A percentile compares a stretch with the other conserved stretches of the same genome.
Conservation (phyloP, 2,329 filamentous ascomycete genomes). For the Metarhizium rileyi region DNA sequence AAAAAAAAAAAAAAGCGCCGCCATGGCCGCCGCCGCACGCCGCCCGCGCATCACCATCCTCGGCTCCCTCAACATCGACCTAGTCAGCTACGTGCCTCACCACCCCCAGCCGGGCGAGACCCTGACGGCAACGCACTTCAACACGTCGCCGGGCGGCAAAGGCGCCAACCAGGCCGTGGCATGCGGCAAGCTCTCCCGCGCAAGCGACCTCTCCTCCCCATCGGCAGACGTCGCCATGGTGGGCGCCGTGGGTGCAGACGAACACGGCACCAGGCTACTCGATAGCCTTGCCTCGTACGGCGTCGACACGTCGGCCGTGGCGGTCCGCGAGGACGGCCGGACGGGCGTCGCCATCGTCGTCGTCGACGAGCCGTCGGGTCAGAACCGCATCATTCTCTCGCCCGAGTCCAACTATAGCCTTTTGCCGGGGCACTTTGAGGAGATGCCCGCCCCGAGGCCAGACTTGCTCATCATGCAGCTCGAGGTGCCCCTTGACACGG, state of each 20-base stretch:
- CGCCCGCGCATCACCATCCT: constrained; percentile 63
- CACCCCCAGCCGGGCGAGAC: constrained; percentile 82
- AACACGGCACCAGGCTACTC: constrained; percentile 52
- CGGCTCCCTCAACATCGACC: constrained; percentile 89
- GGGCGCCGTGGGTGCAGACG: constrained; percentile 61
- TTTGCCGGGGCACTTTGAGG: constrained; percentile 23
- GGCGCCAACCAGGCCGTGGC: constrained; percentile 93
- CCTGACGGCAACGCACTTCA: constrained; percentile 67
- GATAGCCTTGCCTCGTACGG: constrained; percentile 49
- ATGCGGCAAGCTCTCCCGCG: constrained; percentile 68
- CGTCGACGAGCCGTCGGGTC: constrained; percentile 60
- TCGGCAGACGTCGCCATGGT: constrained; percentile 53
- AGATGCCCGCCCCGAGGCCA: constrained; percentile 30
- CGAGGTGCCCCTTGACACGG: constrained; percentile 61
- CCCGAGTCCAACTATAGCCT: constrained; percentile 59
- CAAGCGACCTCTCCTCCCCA: constrained; percentile 19
- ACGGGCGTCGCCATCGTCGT: constrained; percentile 69
- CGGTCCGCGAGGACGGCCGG: constrained; percentile 31
- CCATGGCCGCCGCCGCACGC: constrained; percentile 5
- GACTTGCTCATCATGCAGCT: constrained; percentile 66
- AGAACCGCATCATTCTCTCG: constrained; percentile 68
- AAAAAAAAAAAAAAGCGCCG: neutral
- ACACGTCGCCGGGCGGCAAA: constrained; percentile 80
- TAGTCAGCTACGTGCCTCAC: constrained; percentile 78
- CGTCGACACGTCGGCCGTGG: constrained; percentile 49